Evolutionary conservation across 176 grass and related monocot genomes (phyloP).

Genomic region (Zea luxurians): DNA sequence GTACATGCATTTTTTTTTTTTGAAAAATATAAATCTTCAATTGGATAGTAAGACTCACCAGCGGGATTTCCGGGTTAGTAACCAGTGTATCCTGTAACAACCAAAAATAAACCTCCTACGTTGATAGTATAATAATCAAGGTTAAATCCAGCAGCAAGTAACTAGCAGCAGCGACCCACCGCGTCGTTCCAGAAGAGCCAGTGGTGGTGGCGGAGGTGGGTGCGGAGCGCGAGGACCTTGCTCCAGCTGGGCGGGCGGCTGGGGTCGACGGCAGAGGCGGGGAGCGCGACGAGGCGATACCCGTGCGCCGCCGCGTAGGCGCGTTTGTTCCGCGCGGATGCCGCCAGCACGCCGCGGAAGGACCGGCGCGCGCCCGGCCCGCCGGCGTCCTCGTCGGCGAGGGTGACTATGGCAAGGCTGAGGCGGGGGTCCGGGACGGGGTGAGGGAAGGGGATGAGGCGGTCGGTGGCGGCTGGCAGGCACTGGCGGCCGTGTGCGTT

Average conservation of each 20-base stretch:
- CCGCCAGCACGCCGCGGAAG: slow-evolving; percentile 60
- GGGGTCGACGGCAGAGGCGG: slow-evolving; percentile 44
- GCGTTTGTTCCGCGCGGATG: slow-evolving; percentile 58
- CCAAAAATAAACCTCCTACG: background rate
- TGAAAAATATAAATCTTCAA: background rate
- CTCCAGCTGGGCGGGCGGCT: slow-evolving; percentile 80
- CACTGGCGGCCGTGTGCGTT: slow-evolving; percentile 55
- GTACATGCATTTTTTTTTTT: background rate
- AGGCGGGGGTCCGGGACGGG: background rate
- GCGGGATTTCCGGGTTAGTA: slow-evolving; percentile 52
- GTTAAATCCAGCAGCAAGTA: background rate
- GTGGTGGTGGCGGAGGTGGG: slow-evolving; percentile 51
- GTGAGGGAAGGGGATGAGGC: background rate
- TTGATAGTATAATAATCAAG: background rate
- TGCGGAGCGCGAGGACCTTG: slow-evolving; percentile 72
- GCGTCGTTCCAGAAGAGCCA: slow-evolving; percentile 98
- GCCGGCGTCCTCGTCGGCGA: slow-evolving; percentile 60
- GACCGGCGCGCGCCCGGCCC: slow-evolving; percentile 35
- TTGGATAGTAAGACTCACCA: slow-evolving; percentile 47
- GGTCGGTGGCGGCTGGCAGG: background rate
- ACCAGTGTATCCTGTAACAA: slow-evolving; percentile 75
- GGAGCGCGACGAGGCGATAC: slow-evolving; percentile 51
- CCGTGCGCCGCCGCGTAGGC: slow-evolving; percentile 55
- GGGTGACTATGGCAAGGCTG: slow-evolving; percentile 57
- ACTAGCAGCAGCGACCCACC: slow-evolving; percentile 30